phyloP scores from a whole-genome alignment of 345 rosid genomes.

The Acer saccharum region DNA sequence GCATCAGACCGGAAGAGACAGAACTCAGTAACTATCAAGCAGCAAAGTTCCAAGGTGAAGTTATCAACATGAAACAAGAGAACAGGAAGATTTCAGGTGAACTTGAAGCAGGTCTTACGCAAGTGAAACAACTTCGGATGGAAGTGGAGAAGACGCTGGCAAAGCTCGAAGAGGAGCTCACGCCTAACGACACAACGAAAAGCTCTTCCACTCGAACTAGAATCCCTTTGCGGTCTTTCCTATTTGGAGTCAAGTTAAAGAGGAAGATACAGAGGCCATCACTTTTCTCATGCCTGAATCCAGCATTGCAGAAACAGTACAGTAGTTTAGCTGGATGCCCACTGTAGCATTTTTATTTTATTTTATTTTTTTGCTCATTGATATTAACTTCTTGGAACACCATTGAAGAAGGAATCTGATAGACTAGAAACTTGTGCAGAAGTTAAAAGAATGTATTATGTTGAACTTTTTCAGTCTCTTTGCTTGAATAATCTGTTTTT shows the following conservation, averaged over 20 bases:
- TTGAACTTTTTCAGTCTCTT: neutral
- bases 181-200: constrained; percentile 18
- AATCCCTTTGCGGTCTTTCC: constrained; percentile 79
- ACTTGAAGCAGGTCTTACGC: constrained; percentile 56
- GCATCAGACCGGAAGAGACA: constrained; percentile 29
- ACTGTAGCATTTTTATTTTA: constrained; percentile 6
- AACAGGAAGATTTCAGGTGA: constrained; percentile 65
- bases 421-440: constrained; percentile 10
- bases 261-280: constrained; percentile 50
- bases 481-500: neutral
- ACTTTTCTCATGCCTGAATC: constrained; percentile 62
- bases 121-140: constrained; percentile 42
- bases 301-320: constrained; percentile 51
- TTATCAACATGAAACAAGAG: constrained; percentile 90
- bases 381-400: neutral
- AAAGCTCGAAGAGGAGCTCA: constrained; percentile 59
- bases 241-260: constrained; percentile 87
- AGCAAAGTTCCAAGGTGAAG: constrained; percentile 83
- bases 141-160: constrained; percentile 54
- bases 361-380: neutral
- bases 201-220: constrained; percentile 35
- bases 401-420: neutral
- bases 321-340: constrained; percentile 30
- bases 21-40: constrained; percentile 63
- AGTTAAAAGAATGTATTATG: neutral